Percentiles rank a stretch among this genome's conserved stretches.
phyloP scores from a whole-genome alignment of 2,329 filamentous ascomycete genomes.

The Aspergillus proliferans region DNA sequence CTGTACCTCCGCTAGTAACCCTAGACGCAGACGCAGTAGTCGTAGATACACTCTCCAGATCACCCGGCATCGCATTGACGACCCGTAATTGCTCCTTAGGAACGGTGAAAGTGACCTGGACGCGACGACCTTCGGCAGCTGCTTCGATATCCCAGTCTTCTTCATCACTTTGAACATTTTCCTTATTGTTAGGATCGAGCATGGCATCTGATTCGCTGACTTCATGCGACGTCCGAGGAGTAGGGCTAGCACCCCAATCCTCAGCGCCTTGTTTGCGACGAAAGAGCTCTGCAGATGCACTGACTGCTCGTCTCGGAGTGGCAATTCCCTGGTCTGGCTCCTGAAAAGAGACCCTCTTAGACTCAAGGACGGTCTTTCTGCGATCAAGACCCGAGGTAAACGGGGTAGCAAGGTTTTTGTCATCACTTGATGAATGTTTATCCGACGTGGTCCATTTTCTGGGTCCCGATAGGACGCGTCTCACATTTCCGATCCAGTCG shows the following conservation, averaged over 20 bases:
- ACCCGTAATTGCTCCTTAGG: conserved; percentile 79
- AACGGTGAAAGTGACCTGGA: conserved; percentile 89
- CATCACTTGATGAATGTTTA: conserved; percentile 4
- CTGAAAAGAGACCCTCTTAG: conserved; percentile 2
- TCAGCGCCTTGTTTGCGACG: conserved; percentile 46
- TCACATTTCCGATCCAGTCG: conserved; percentile 64
- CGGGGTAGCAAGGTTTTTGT: conserved; percentile 7
- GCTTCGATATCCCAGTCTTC: conserved; percentile 65
- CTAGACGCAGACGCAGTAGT: conserved; percentile 24
- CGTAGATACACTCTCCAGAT: conserved; percentile 27
- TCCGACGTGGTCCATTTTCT: conserved; percentile 20
- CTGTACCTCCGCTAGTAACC: conserved; percentile 9
- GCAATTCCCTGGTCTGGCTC: conserved; percentile 7
- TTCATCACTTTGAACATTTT: neutral
- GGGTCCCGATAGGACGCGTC: conserved; percentile 53
- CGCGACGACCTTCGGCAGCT: conserved; percentile 63
- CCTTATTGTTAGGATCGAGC: neutral
- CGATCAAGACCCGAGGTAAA: conserved; percentile 25
- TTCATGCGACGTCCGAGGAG: conserved; percentile 1
- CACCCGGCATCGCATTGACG: conserved; percentile 64
- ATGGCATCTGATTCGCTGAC: neutral
- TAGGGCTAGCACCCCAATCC: conserved; percentile 45
- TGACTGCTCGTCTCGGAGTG: conserved; percentile 41
- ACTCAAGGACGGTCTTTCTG: conserved; percentile 15
- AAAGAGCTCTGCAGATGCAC: conserved; percentile 43